A percentile compares a stretch with the other conserved stretches of the same genome.
Evolutionary conservation across 192 early-diverging fungal species (phyloP).

Genomic region (Linnemannia schmuckeri): DNA sequence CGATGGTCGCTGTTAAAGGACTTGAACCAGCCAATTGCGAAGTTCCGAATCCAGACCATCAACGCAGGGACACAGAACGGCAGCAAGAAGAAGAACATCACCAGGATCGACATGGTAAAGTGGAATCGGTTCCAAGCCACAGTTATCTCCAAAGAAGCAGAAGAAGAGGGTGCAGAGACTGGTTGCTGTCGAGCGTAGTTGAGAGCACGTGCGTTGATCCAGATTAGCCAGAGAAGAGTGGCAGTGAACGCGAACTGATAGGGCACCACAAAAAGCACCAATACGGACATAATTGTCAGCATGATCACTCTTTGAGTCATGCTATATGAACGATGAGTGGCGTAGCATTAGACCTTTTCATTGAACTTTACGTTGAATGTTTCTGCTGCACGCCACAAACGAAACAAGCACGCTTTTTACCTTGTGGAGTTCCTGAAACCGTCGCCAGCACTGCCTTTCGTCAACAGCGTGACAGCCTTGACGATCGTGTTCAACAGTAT

Average conservation of each 20-base stretch:
- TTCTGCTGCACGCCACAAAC: background rate
- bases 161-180: too few species aligned
- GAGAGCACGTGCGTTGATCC: conserved; percentile 62
- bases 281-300: conserved; percentile 58
- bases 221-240: conserved; percentile 70
- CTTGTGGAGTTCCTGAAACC: background rate
- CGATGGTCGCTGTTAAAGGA: conserved; percentile 78
- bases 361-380: too few species aligned
- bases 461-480: conserved; percentile 3
- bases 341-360: background rate
- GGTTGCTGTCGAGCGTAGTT: conserved; percentile 24
- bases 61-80: conserved; percentile 77
- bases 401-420: background rate
- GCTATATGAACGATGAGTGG: background rate
- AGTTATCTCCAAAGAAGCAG: background rate
- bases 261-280: conserved; percentile 75
- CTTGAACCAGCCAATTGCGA: conserved; percentile 77
- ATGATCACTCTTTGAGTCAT: conserved; percentile 53
- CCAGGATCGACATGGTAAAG: conserved; percentile 69
- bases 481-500: conserved; percentile 42
- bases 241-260: conserved; percentile 85
- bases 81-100: conserved; percentile 73
- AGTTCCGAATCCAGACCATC: conserved; percentile 81
- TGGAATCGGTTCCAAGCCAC: conserved; percentile 57
- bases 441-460: background rate